A percentile compares a stretch with the other conserved stretches of the same genome.
Evolutionary conservation across 106 monocot genomes (phyloP).

Genomic region (Agapanthus africanus): DNA sequence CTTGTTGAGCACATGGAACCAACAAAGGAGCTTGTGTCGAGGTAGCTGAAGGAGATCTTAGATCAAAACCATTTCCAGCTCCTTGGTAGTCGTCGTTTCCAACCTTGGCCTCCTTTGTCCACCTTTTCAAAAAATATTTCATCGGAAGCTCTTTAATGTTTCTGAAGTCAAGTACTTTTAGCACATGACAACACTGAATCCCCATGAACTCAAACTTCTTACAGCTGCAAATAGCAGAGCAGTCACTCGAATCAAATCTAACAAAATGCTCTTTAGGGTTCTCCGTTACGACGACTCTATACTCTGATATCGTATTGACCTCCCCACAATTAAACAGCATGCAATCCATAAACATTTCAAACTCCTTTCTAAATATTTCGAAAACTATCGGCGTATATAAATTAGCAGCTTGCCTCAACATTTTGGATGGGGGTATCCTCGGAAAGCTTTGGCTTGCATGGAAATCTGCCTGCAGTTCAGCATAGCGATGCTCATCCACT

Average conservation of each 20-base stretch:
- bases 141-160: not conserved
- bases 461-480: not conserved
- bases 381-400: not conserved
- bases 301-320: not conserved
- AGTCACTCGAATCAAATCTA: not conserved
- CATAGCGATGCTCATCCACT: not conserved
- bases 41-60: slow-evolving; percentile 5
- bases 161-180: not conserved
- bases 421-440: not conserved
- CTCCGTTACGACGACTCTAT: not conserved
- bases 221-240: not conserved
- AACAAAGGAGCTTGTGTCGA: not conserved
- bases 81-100: not conserved
- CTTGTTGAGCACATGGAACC: slow-evolving; percentile 6
- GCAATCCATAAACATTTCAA: not conserved
- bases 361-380: not conserved
- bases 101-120: not conserved
- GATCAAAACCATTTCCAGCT: not conserved
- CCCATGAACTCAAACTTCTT: not conserved
- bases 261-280: not conserved
- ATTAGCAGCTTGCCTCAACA: not conserved
- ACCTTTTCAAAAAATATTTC: not conserved
- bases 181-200: not conserved
- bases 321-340: not conserved
- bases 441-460: not conserved